These are phyloP conservation scores for Aegilops bicornis DNA, from an alignment of 176 grass and related monocot species.

Conservation along the genomic window DNA sequence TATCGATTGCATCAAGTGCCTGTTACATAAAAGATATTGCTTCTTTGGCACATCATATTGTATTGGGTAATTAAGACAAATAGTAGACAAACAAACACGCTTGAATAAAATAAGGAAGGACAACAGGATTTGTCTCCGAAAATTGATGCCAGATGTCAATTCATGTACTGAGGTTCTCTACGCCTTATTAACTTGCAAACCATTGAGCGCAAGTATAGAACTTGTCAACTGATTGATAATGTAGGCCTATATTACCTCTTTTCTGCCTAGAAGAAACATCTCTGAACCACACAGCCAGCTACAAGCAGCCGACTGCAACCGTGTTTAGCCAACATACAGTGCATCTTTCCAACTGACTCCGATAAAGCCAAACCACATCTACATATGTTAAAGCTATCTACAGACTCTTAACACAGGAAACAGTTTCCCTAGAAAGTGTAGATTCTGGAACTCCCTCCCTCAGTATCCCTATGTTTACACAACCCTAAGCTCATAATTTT, in stretches of 20 bases:
- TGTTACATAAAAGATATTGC: conserved; percentile 33
- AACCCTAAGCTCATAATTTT: neutral
- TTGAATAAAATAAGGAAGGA: neutral
- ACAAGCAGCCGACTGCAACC: neutral
- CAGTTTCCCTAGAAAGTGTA: neutral
- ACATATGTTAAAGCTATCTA: neutral
- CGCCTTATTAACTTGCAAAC: neutral
- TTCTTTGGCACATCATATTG: conserved; percentile 17
- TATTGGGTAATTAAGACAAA: neutral
- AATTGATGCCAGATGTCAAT: neutral
- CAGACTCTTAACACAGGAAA: neutral
- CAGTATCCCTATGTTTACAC: neutral
- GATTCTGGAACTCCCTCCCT: neutral
- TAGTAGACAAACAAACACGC: neutral
- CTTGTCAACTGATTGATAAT: neutral
- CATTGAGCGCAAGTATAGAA: neutral
- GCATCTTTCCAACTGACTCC: neutral
- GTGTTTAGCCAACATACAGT: neutral
- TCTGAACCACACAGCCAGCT: neutral
- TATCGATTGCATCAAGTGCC: conserved; percentile 97
- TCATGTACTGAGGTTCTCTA: neutral
- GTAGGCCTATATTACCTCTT: neutral
- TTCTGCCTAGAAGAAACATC: neutral
- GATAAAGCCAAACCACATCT: neutral
- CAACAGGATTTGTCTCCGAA: neutral